Base-by-base conservation (phyloP, 495 filamentous ascomycete genomes). In the Aspergillus biplanus region DNA sequence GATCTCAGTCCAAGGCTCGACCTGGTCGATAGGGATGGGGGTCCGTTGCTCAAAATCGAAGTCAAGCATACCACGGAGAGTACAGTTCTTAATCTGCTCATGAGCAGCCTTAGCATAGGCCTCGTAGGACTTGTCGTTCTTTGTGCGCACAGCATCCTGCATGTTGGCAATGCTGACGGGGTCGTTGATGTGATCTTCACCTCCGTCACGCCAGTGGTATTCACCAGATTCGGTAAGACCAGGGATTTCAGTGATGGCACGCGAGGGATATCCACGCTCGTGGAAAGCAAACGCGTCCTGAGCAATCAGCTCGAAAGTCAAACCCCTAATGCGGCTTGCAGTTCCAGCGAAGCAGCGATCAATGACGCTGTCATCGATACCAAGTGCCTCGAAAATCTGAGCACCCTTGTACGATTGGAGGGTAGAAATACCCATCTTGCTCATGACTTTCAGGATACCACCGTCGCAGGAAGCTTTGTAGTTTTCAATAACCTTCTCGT, bases 361-460 rank as follows among this genome's bases (percentile, higher is more conserved):
- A 56, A 99, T 94, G 57, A 99, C 95, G 11, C 84, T 86, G 73
- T 97, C 94, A 70, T 98, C 95, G 34, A 99, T 88, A 76, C 95
- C 95, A 49, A 99, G 88, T n/a, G 96, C 95, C 73, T 99, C 95
- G 66, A 98, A 99, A 66, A 99, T 99, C 80, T 99, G 95, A 58
- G 95, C 95, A 74, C 95, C 95, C 82, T 99, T 99, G 83, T 99
- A 99, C 68, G 91, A 96, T 74, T 95, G 92, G 49, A 99, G 81
- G 50, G 95, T 99, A 11, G 95, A 99, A 68, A 99, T 99, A 78
- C 95, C 95, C 95, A 99, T 99, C 83, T 99, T 99, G 79, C 92
- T 97, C 95, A 99, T 99, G 72, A 99, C 95, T 81, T 99, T 99
- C 61, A 99, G 83, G 63, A 99, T 97, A 77, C 95, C 95, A 68